phyloP scores from a whole-genome alignment of 2,329 filamentous ascomycete genomes.

The Helotiales sp. region DNA sequence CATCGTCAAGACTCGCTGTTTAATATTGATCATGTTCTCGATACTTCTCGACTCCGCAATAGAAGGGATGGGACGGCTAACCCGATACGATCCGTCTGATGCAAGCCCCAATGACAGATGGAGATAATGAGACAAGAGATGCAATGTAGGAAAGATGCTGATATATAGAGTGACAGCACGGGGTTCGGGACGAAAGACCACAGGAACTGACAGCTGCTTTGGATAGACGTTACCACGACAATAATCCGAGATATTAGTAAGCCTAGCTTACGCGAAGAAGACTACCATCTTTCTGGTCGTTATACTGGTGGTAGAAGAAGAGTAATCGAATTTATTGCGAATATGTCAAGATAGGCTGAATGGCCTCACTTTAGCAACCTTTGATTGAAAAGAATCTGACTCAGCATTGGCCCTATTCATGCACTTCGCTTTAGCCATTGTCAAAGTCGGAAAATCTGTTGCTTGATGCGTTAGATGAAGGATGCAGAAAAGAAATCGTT shows the following conservation, averaged over 20 bases:
- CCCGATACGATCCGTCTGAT: conserved; percentile 45
- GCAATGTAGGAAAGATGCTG: conserved; percentile 36
- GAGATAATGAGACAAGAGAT: conserved; percentile 40
- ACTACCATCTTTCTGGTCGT: no score
- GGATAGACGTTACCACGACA: conserved; percentile 35
- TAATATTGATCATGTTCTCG: conserved; percentile 49
- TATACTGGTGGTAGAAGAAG: no score
- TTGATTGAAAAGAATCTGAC: no score
- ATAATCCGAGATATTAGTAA: background rate
- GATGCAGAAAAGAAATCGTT: no score
- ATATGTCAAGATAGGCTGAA: no score
- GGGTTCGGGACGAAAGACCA: conserved; percentile 40
- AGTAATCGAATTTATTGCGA: no score
- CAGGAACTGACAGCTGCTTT: conserved; percentile 41
- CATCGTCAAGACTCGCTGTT: conserved; percentile 47
- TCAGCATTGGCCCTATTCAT: no score
- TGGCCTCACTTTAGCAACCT: no score
- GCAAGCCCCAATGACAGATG: conserved; percentile 38
- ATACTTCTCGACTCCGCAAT: conserved; percentile 48
- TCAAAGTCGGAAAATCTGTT: no score
- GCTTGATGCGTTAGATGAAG: no score
- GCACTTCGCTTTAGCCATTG: no score
- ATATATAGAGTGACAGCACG: conserved; percentile 38
- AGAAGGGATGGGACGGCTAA: conserved; percentile 46
- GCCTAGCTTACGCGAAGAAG: conserved; percentile 3